Evolutionary conservation across 768 basidiomycete species (phyloP), one percentile per base, ranked within the genome.

Genomic region (Rhodotorula kratochvilovae): DNA sequence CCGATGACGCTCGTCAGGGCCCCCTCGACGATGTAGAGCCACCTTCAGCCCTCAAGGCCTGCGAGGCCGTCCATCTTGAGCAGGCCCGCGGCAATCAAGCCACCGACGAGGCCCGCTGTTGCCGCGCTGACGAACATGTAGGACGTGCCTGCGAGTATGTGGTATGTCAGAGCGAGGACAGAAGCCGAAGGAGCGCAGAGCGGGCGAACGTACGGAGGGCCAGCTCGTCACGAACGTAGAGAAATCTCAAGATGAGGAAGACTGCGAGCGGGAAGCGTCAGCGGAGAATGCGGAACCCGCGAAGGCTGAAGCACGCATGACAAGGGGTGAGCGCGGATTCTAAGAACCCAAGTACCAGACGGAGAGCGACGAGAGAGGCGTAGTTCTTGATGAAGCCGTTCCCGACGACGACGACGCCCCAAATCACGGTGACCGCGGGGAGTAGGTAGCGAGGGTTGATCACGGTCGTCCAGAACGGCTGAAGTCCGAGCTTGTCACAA

Each of bases 121-220:
- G 13, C 75, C 0, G 75, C 70, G 12, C 70, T 65, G 36, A 76
- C 72, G 55, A 76, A 76, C 46, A 76, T 66, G 72, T 70, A 73
- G 27, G 56, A n/a, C n/a, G n/a, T n/a, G n/a, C n/a, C n/a, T n/a
- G n/a, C n/a, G n/a, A n/a, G n/a, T n/a, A n/a, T n/a, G n/a, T n/a
- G n/a, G n/a, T n/a, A n/a, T n/a, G n/a, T n/a, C n/a, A n/a, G n/a
- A n/a, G n/a, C n/a, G n/a, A n/a, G n/a, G n/a, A n/a, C n/a, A n/a
- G n/a, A n/a, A n/a, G n/a, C n/a, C n/a, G n/a, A n/a, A n/a, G n/a
- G n/a, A n/a, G n/a, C n/a, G n/a, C n/a, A n/a, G n/a, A n/a, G n/a
- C n/a, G n/a, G n/a, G n/a, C n/a, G n/a, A n/a, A 50, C 29, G 68
- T 69, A 6, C 72, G 43, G 21, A 55, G 63, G 1, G 65, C 72